Evolutionary conservation across 2,329 filamentous ascomycete genomes (phyloP).

Genomic region (Ampelomyces quisqualis): DNA sequence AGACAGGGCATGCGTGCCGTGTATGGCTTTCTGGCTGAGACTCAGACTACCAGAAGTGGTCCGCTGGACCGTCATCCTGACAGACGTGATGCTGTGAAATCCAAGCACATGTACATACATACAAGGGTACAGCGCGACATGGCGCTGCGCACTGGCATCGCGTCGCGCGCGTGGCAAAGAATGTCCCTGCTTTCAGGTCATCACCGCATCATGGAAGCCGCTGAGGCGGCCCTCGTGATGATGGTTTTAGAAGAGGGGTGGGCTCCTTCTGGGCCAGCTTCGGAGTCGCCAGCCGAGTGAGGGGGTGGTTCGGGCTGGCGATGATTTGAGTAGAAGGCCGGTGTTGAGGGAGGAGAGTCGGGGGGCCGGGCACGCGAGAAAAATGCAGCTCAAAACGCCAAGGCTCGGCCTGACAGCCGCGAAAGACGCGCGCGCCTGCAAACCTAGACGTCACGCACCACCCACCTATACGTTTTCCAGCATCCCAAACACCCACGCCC

Average conservation of each 20-base stretch:
- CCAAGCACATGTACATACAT: constrained; percentile 24
- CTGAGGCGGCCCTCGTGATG: constrained; percentile 67
- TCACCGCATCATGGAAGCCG: constrained; percentile 66
- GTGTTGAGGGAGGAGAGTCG: constrained; percentile 39
- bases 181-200: constrained; percentile 67
- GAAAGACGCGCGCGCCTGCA: constrained; percentile 22
- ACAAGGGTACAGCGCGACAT: too few species aligned
- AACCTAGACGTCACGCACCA: too few species aligned
- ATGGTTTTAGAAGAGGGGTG: constrained; percentile 79
- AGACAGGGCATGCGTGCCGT: constrained; percentile 32
- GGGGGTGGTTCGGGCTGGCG: constrained; percentile 57
- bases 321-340: constrained; percentile 77
- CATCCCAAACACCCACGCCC: constrained; percentile 21
- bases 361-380: constrained; percentile 20
- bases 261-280: constrained; percentile 66
- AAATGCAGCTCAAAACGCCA: constrained; percentile 15
- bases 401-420: constrained; percentile 15
- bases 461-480: constrained; percentile 33
- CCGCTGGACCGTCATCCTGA: constrained; percentile 38
- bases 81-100: constrained; percentile 12
- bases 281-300: constrained; percentile 69
- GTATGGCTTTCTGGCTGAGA: constrained; percentile 37
- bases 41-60: constrained; percentile 46
- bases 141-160: constrained; percentile 2
- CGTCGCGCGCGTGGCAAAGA: constrained; percentile 32